Evolutionary conservation across 2,329 filamentous ascomycete species (phyloP).

Genomic region (Cercospora sesami): DNA sequence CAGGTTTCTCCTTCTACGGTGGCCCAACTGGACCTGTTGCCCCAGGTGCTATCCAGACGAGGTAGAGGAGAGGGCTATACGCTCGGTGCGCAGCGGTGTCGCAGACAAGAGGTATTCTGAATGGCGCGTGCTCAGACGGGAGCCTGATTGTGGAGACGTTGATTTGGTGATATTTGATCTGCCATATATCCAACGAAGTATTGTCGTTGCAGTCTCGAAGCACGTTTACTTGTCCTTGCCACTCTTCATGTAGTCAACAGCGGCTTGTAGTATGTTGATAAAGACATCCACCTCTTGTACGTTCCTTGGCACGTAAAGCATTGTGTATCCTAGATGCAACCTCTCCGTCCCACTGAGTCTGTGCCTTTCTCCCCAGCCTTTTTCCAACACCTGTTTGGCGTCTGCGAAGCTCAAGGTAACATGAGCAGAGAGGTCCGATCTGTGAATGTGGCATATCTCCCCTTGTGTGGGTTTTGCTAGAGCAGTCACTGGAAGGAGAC

Average conservation of each 20-base stretch:
- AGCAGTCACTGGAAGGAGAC: conserved; percentile 2
- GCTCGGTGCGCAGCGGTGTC: background rate
- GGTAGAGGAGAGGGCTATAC: background rate
- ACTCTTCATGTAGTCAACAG: conserved; percentile 20
- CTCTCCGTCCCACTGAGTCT: conserved; percentile 15
- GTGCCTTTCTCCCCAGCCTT: conserved; percentile 24
- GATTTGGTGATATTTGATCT: background rate
- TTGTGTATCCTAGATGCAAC: conserved; percentile 22
- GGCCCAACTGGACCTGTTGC: conserved; percentile 34
- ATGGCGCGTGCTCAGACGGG: background rate
- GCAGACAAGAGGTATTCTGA: no score
- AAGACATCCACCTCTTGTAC: conserved; percentile 15
- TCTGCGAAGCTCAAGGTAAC: conserved; percentile 22
- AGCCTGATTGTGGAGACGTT: background rate
- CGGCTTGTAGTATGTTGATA: conserved; percentile 16
- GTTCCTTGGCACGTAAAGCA: conserved; percentile 21
- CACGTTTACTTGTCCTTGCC: background rate
- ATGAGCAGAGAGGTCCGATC: conserved; percentile 18
- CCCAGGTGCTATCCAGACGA: conserved; percentile 32
- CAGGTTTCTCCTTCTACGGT: conserved; percentile 35
- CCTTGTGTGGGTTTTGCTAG: conserved; percentile 4
- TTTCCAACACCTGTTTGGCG: conserved; percentile 17
- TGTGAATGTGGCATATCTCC: conserved; percentile 22
- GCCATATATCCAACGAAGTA: background rate
- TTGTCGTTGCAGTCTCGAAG: background rate